These are phyloP conservation scores for Blastobotrys aristatus DNA, from an alignment of 1,139 yeast genomes.

Conservation along the genomic window DNA sequence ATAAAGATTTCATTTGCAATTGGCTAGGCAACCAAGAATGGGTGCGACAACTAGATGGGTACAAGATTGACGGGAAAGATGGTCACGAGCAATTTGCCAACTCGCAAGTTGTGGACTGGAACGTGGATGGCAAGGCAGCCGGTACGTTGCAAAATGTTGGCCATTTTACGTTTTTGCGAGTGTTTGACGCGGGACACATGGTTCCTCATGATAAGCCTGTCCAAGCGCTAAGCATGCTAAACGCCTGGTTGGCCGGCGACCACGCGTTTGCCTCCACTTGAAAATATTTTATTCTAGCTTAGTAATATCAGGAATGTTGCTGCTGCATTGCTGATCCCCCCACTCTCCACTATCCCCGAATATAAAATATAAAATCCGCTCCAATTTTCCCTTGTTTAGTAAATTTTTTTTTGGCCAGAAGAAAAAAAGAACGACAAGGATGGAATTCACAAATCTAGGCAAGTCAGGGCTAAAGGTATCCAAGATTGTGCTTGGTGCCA, in stretches of 20 bases:
- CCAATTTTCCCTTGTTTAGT: too few species aligned
- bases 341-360: too few species aligned
- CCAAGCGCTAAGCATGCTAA: slow-evolving; percentile 62
- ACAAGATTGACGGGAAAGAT: slow-evolving; percentile 48
- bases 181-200: slow-evolving; percentile 61
- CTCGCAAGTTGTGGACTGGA: slow-evolving; percentile 39
- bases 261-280: slow-evolving; percentile 9
- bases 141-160: slow-evolving; percentile 43
- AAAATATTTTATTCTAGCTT: too few species aligned
- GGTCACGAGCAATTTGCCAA: slow-evolving; percentile 31
- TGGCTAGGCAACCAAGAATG: slow-evolving; percentile 86
- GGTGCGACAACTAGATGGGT: slow-evolving; percentile 49
- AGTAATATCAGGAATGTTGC: slow-evolving; percentile 42
- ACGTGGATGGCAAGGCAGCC: slow-evolving; percentile 26
- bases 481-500: slow-evolving; percentile 51
- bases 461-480: slow-evolving; percentile 45
- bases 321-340: too few species aligned
- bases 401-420: too few species aligned
- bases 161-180: slow-evolving; percentile 53
- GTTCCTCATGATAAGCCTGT: slow-evolving; percentile 74
- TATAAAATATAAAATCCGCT: too few species aligned
- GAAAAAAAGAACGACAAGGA: slow-evolving; percentile 24
- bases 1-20: slow-evolving; percentile 84
- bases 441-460: slow-evolving; percentile 46
- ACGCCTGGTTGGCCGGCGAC: slow-evolving; percentile 54